Percentiles rank a stretch among this genome's conserved stretches.
Evolutionary conservation across 2,329 filamentous ascomycete species (phyloP).

Genomic region (Xylaria arbuscula): DNA sequence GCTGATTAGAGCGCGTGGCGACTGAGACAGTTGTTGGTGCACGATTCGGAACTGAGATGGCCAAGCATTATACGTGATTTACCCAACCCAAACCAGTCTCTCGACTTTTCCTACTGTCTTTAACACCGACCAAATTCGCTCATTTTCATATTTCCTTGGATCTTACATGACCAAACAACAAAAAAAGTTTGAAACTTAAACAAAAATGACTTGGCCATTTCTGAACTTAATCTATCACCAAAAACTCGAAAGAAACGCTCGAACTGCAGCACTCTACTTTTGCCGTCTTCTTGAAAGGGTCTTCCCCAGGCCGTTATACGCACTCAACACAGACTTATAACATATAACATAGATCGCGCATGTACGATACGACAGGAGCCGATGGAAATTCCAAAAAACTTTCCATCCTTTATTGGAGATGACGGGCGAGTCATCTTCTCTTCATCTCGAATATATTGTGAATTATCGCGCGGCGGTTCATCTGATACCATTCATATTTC

Average conservation of each 20-base stretch:
- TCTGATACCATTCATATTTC: slow-evolving; percentile 48
- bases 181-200: background rate
- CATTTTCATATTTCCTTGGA: slow-evolving; percentile 49
- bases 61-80: slow-evolving; percentile 49
- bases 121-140: slow-evolving; percentile 49
- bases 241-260: slow-evolving; percentile 12
- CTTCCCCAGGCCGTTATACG: slow-evolving; percentile 11
- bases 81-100: slow-evolving; percentile 35
- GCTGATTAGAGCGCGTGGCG: slow-evolving; percentile 24
- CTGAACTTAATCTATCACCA: slow-evolving; percentile 37
- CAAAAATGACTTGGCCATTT: slow-evolving; percentile 34
- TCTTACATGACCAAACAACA: slow-evolving; percentile 33
- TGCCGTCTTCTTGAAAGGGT: background rate
- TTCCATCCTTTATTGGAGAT: slow-evolving; percentile 22
- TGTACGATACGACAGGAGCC: slow-evolving; percentile 36
- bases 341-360: slow-evolving; percentile 29
- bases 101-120: slow-evolving; percentile 44
- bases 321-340: slow-evolving; percentile 10
- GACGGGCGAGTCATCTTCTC: slow-evolving; percentile 39
- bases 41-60: slow-evolving; percentile 38
- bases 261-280: slow-evolving; percentile 10
- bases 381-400: slow-evolving; percentile 16
- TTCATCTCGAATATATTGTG: slow-evolving; percentile 44
- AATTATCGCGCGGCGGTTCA: slow-evolving; percentile 42
- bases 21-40: slow-evolving; percentile 31